Conservation (phyloP, 2,329 filamentous ascomycete genomes). For the Penicillium brasilianum region DNA sequence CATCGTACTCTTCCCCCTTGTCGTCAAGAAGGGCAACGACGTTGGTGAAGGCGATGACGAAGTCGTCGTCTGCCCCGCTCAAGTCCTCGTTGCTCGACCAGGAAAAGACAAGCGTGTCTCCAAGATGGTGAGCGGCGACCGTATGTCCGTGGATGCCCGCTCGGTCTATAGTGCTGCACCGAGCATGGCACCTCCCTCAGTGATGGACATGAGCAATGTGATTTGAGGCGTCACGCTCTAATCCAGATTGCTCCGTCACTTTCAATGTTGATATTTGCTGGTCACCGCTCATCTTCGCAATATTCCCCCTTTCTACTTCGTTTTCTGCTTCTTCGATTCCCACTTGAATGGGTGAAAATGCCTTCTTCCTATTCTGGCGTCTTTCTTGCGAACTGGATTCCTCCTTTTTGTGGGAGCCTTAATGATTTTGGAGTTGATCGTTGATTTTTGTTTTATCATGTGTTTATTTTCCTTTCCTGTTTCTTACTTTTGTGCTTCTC, state of each 20-base stretch:
- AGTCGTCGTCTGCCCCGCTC: slow-evolving; percentile 92
- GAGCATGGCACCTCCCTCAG: slow-evolving; percentile 49
- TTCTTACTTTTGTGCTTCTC: slow-evolving; percentile 15
- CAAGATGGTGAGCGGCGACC: slow-evolving; percentile 47
- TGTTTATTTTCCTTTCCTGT: slow-evolving; percentile 20
- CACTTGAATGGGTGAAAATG: slow-evolving; percentile 17
- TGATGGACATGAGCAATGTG: slow-evolving; percentile 51
- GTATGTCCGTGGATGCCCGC: slow-evolving; percentile 48
- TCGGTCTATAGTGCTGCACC: slow-evolving; percentile 51
- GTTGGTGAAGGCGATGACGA: slow-evolving; percentile 86
- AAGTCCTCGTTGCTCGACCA: slow-evolving; percentile 76
- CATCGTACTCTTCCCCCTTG: slow-evolving; percentile 91
- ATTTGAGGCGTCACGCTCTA: slow-evolving; percentile 51
- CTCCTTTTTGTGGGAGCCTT: slow-evolving; percentile 11
- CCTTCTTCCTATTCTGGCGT: slow-evolving; percentile 17
- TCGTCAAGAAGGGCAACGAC: slow-evolving; percentile 95
- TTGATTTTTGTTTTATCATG: slow-evolving; percentile 15
- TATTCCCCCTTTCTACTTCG: slow-evolving; percentile 2
- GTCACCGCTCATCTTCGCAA: background rate
- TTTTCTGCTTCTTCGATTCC: slow-evolving; percentile 12
- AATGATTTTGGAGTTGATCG: slow-evolving; percentile 20
- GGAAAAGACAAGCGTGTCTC: slow-evolving; percentile 51
- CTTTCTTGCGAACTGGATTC: slow-evolving; percentile 8
- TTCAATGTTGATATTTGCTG: background rate
- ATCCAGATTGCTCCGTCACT: slow-evolving; percentile 24